Conservation (phyloP, 2,329 filamentous ascomycete species). For the Nothomitra cinnamomea region DNA sequence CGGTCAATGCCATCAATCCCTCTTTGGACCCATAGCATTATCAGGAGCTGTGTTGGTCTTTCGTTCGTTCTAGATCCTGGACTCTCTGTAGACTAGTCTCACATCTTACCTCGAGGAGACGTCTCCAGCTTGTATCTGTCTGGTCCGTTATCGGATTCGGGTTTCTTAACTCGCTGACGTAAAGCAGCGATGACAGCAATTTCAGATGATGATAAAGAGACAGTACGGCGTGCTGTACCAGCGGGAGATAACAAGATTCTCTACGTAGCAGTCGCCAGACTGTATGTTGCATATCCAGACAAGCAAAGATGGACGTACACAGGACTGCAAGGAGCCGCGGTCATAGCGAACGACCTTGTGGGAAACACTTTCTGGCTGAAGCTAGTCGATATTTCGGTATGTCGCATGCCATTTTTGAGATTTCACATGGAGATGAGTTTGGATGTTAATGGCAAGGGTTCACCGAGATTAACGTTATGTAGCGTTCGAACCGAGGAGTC, state of each 20-base stretch:
- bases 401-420: constrained; percentile 18
- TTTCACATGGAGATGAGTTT: not conserved
- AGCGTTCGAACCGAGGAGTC: constrained; percentile 66
- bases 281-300: constrained; percentile 86
- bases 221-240: constrained; percentile 82
- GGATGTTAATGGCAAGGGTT: not conserved
- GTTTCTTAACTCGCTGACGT: too few species aligned
- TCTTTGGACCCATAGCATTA: too few species aligned
- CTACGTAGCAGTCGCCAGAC: constrained; percentile 77
- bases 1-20: not conserved
- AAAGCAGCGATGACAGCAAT: constrained; percentile 25
- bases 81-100: not conserved
- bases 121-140: not conserved
- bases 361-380: constrained; percentile 97
- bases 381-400: constrained; percentile 86
- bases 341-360: constrained; percentile 84
- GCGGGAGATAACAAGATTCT: constrained; percentile 96
- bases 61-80: not conserved
- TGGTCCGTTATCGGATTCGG: too few species aligned
- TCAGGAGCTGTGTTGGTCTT: not conserved
- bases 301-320: constrained; percentile 82
- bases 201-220: constrained; percentile 87
- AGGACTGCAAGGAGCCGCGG: constrained; percentile 77
- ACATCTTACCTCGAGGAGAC: not conserved
- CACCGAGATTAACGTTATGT: constrained; percentile 7